phyloP scores from a whole-genome alignment of 1,284 basidiomycete species.

The Ganoderma sinense region DNA sequence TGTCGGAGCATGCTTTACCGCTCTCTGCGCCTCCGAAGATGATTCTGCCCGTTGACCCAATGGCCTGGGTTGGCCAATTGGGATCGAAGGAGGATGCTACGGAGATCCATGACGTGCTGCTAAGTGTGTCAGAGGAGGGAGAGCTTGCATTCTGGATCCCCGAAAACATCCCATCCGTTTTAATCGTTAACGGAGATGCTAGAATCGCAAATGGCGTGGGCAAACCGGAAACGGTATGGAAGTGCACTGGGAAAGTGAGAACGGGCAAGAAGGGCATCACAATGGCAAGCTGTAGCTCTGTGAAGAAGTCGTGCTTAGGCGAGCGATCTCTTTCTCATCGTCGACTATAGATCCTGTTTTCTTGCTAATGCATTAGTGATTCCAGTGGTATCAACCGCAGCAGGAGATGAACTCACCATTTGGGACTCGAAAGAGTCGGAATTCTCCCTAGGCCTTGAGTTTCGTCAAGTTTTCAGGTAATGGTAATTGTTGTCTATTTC shows the following conservation, averaged over 20 bases:
- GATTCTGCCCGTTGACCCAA: constrained; percentile 87
- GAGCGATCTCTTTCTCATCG: constrained; percentile 33
- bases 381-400: constrained; percentile 60
- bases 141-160: constrained; percentile 86
- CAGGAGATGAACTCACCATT: constrained; percentile 84
- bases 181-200: neutral
- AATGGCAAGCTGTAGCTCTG: constrained; percentile 84
- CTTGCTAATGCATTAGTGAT: constrained; percentile 5
- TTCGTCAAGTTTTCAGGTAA: constrained; percentile 67
- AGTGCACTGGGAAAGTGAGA: constrained; percentile 75
- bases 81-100: constrained; percentile 41
- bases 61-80: constrained; percentile 78
- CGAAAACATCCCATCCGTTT: constrained; percentile 45
- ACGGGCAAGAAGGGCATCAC: constrained; percentile 72
- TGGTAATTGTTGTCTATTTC: constrained; percentile 50
- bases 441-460: constrained; percentile 90
- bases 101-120: constrained; percentile 72
- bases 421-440: constrained; percentile 97
- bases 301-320: constrained; percentile 88
- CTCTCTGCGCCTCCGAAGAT: constrained; percentile 55
- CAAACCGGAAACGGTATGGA: constrained; percentile 51
- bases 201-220: neutral
- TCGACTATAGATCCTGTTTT: neutral
- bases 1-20: constrained; percentile 57
- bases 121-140: constrained; percentile 78